These are phyloP conservation scores for Byssochlamys sp. DNA, from an alignment of 2,329 filamentous ascomycete species.

Conservation along the genomic window DNA sequence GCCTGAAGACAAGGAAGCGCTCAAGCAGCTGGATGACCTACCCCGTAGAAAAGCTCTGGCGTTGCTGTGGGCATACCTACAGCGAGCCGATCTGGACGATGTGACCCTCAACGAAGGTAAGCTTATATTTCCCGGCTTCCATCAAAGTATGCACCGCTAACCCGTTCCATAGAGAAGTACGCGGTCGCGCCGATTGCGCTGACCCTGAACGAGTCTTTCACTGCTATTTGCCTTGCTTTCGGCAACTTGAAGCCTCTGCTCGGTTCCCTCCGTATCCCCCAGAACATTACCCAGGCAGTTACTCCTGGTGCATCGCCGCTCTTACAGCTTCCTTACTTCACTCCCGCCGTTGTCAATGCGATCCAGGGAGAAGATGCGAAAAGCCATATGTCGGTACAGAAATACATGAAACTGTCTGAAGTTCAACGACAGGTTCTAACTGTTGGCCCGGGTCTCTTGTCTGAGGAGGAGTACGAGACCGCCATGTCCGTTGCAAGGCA, in stretches of 20 bases:
- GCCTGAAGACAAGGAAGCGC: slow-evolving; percentile 62
- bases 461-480: slow-evolving; percentile 64
- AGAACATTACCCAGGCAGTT: slow-evolving; percentile 82
- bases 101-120: slow-evolving; percentile 58
- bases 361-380: slow-evolving; percentile 53
- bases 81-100: slow-evolving; percentile 76
- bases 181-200: slow-evolving; percentile 80
- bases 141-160: neutral
- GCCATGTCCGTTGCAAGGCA: slow-evolving; percentile 70
- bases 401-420: slow-evolving; percentile 78
- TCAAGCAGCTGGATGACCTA: slow-evolving; percentile 72
- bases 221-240: slow-evolving; percentile 77
- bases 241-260: slow-evolving; percentile 74
- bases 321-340: slow-evolving; percentile 83
- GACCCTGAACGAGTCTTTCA: slow-evolving; percentile 74
- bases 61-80: slow-evolving; percentile 89
- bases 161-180: slow-evolving; percentile 56
- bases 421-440: slow-evolving; percentile 61
- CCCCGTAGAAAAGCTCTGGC: slow-evolving; percentile 76
- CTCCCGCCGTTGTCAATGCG: slow-evolving; percentile 44
- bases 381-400: slow-evolving; percentile 67
- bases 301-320: slow-evolving; percentile 75
- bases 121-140: slow-evolving; percentile 3
- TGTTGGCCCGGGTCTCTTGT: slow-evolving; percentile 60
- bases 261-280: slow-evolving; percentile 69